phyloP scores from a whole-genome alignment of 768 basidiomycete genomes.

The Hygrophorus pudorinus region DNA sequence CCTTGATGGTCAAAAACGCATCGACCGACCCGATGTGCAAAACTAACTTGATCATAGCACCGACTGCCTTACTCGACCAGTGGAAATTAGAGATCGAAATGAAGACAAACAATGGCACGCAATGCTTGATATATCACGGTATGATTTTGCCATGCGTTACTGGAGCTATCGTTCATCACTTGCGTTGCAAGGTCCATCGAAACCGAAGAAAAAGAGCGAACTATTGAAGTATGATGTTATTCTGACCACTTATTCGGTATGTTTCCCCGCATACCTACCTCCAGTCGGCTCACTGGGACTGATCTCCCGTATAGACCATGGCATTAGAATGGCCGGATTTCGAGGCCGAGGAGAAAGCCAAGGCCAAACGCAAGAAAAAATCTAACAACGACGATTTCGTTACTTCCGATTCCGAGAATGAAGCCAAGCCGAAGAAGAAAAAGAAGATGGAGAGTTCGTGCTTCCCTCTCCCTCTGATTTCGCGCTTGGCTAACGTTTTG shows the following conservation, averaged over 20 bases:
- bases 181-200: slow-evolving; percentile 41
- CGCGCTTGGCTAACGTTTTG: too few species aligned
- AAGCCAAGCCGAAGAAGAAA: too few species aligned
- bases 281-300: too few species aligned
- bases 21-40: slow-evolving; percentile 41
- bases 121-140: slow-evolving; percentile 58
- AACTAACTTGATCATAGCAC: slow-evolving; percentile 60
- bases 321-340: slow-evolving; percentile 49
- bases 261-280: neutral
- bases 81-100: slow-evolving; percentile 54
- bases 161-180: neutral
- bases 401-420: too few species aligned
- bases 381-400: slow-evolving; percentile 22
- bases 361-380: slow-evolving; percentile 22
- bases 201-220: slow-evolving; percentile 35
- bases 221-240: slow-evolving; percentile 45
- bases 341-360: slow-evolving; percentile 35
- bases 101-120: slow-evolving; percentile 41
- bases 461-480: too few species aligned
- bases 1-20: slow-evolving; percentile 44
- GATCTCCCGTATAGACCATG: slow-evolving; percentile 48
- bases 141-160: neutral
- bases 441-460: too few species aligned
- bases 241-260: slow-evolving; percentile 1
- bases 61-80: slow-evolving; percentile 56